Percentiles rank a stretch among this genome's conserved stretches.
phyloP scores from a whole-genome alignment of 139 green algal genomes.

The Choricystis sp. region DNA sequence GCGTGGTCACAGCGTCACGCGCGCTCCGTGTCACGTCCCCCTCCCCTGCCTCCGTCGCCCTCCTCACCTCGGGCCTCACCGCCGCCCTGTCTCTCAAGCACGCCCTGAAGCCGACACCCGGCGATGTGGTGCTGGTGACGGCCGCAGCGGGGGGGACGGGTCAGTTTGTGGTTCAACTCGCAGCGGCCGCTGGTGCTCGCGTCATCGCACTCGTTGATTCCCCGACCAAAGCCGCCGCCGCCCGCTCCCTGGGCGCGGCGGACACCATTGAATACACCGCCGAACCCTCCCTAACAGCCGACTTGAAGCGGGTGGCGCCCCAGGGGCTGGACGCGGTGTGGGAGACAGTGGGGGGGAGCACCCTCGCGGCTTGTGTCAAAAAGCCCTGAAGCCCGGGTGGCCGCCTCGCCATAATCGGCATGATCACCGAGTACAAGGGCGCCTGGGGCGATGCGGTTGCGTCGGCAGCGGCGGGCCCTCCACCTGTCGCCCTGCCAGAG shows the following conservation, averaged over 20 bases:
- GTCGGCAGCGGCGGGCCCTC: neutral
- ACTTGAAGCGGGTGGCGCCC: conserved; percentile 39
- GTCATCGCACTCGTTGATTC: conserved; percentile 77
- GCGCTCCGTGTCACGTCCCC: conserved; percentile 26
- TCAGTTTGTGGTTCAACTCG: conserved; percentile 90
- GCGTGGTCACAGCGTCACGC: conserved; percentile 6
- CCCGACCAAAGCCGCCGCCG: conserved; percentile 51
- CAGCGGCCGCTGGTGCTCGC: conserved; percentile 55
- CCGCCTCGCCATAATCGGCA: conserved; percentile 51
- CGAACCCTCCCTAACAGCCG: conserved; percentile 21
- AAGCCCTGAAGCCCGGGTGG: conserved; percentile 40
- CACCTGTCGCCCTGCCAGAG: conserved; percentile 40
- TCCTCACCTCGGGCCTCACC: conserved; percentile 72
- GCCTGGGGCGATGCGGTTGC: too few relatives aligned
- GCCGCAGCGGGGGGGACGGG: conserved; percentile 76
- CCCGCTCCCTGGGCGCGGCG: conserved; percentile 60
- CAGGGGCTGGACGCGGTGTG: conserved; percentile 48
- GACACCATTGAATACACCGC: conserved; percentile 69
- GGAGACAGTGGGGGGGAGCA: conserved; percentile 50
- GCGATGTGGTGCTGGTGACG: conserved; percentile 80
- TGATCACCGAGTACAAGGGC: conserved; percentile 9
- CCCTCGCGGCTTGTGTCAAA: conserved; percentile 50
- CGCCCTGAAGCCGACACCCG: conserved; percentile 17
- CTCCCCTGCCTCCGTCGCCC: conserved; percentile 50
- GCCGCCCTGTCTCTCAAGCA: conserved; percentile 61